A percentile compares a stretch with the other conserved stretches of the same genome.
Conservation (phyloP, 495 filamentous ascomycete species). For the Aspergillus steynii region DNA sequence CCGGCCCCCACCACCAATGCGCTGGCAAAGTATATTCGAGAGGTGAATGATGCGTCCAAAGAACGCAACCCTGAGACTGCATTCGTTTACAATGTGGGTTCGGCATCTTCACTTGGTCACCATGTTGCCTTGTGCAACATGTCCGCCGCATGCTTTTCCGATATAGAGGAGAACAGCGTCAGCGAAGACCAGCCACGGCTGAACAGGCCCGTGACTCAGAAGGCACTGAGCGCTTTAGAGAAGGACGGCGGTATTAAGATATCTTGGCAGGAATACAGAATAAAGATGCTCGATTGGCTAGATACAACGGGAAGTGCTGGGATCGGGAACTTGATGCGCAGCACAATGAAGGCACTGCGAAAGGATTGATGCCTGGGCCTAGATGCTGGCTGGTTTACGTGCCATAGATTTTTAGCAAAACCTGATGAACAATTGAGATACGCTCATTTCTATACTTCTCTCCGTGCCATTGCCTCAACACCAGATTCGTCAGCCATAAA, state of each 20-base stretch:
- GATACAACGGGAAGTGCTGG: slow-evolving; percentile 66
- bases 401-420: background rate
- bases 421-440: too few relatives aligned
- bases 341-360: slow-evolving; percentile 74
- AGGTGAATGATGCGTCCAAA: slow-evolving; percentile 33
- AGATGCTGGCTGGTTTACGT: background rate
- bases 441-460: background rate
- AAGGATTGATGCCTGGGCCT: slow-evolving; percentile 30
- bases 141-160: slow-evolving; percentile 63
- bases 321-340: slow-evolving; percentile 73
- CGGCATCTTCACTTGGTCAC: slow-evolving; percentile 70
- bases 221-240: slow-evolving; percentile 59
- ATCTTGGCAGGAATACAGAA: slow-evolving; percentile 71
- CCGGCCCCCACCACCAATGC: slow-evolving; percentile 44
- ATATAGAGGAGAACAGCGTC: slow-evolving; percentile 61
- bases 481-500: background rate
- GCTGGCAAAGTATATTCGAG: slow-evolving; percentile 50
- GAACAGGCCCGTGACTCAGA: slow-evolving; percentile 75
- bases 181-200: slow-evolving; percentile 54
- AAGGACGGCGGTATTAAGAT: slow-evolving; percentile 69
- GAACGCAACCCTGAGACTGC: slow-evolving; percentile 39
- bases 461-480: background rate
- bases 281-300: slow-evolving; percentile 71
- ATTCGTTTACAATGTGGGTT: slow-evolving; percentile 48
- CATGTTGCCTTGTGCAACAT: slow-evolving; percentile 64